A percentile compares a stretch with the other conserved stretches of the same genome.
These are phyloP conservation scores for Carallia pectinifolia DNA, from an alignment of 345 rosid species.

Conservation along the genomic window DNA sequence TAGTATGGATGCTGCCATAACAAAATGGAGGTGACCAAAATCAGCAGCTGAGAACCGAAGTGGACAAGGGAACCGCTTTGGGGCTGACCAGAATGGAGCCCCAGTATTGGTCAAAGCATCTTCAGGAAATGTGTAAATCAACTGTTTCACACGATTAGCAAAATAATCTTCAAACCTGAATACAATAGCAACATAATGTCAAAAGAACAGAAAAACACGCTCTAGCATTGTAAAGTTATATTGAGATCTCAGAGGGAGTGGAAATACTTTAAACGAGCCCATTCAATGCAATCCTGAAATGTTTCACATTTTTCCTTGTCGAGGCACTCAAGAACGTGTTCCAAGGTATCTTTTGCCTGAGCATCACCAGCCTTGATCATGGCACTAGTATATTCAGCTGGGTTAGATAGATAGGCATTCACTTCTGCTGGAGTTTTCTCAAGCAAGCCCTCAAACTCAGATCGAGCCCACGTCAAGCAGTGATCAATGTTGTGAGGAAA, in stretches of 20 bases:
- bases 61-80: constrained; percentile 88
- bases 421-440: constrained; percentile 98
- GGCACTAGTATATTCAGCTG: constrained; percentile 63
- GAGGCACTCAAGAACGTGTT: constrained; percentile 87
- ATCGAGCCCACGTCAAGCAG: constrained; percentile 98
- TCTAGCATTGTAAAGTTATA: neutral
- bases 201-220: neutral
- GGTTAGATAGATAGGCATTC: constrained; percentile 77
- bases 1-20: constrained; percentile 73
- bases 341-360: constrained; percentile 87
- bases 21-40: constrained; percentile 60
- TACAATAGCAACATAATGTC: constrained; percentile 2
- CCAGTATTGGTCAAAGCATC: constrained; percentile 92
- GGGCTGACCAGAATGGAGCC: constrained; percentile 98
- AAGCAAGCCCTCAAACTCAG: constrained; percentile 95
- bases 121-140: constrained; percentile 87
- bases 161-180: constrained; percentile 94
- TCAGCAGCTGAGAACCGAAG: constrained; percentile 67
- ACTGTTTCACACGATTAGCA: constrained; percentile 79
- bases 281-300: constrained; percentile 84
- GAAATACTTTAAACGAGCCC: constrained; percentile 90
- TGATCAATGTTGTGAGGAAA: constrained; percentile 99
- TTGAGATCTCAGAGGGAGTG: neutral
- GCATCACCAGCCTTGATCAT: constrained; percentile 94
- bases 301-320: constrained; percentile 75